Base-by-base conservation (phyloP, 495 filamentous ascomycete species). In the Evernia prunastri region DNA sequence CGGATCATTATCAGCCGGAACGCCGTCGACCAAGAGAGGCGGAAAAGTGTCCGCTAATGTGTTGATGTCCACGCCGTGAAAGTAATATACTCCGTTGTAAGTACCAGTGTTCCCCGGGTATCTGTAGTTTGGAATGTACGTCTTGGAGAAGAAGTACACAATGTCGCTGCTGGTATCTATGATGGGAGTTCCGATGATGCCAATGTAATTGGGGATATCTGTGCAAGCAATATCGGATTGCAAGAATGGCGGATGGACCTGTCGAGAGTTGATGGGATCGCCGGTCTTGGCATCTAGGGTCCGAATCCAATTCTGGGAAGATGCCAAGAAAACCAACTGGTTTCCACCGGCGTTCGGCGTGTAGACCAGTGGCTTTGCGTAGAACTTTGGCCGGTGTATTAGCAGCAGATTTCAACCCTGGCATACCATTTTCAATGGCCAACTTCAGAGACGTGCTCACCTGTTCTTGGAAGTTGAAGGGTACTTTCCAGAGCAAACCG, bases 351-450 rank as follows among this genome's bases (percentile, higher is more conserved):
- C 45, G 25, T 61, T 58, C 6, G 71, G 70, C 3, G 78, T 78
- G 59, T 78, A 79, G 5, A 76, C 71, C 47, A 80, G 65, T n/a
- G 78, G 75, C 51, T 76, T 74, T 20, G 78, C 74, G 60, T 74
- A 79, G 63, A 74, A 77, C 61, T 73, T 12, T 9, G n/a, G 12
- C 25, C 6, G 6, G 0, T 49, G 25, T 18, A 25, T 49, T 25
- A 49, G 45, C 20, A 49, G 20, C 45, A 3, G 42, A 20, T 10
- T 25, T 13, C 8, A 49, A 12, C 9, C 12, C 0, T 11, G 45
- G 12, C 45, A 25, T n/a, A 11, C 13, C 9, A 9, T 17, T 11
- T 25, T 10, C 0, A 23, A 45, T 9, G 42, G 2, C 42, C 5
- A 45, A 9, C 3, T 45, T 8, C 20, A 7, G 23, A 4, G 45